Conservation (phyloP, 2,329 filamentous ascomycete genomes). For the Lasiodiplodia theobromae region DNA sequence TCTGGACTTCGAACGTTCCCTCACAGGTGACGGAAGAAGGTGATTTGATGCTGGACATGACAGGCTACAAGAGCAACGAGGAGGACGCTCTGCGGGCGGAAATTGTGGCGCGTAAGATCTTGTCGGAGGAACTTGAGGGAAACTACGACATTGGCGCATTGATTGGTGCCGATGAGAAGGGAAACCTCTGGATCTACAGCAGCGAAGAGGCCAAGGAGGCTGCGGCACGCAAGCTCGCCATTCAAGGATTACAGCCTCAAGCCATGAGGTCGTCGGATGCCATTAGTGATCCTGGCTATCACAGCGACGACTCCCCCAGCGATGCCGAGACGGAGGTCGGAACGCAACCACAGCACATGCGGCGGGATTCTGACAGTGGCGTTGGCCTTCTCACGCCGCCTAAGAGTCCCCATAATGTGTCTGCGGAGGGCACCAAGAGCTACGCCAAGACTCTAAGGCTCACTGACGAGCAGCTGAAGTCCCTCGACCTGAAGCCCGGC, state of each 20-base stretch:
- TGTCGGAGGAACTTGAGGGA: slow-evolving; percentile 90
- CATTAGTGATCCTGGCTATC: slow-evolving; percentile 90
- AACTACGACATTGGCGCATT: slow-evolving; percentile 96
- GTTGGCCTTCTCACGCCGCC: slow-evolving; percentile 69
- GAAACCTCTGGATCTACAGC: slow-evolving; percentile 99
- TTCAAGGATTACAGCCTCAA: slow-evolving; percentile 60
- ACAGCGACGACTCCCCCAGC: slow-evolving; percentile 80
- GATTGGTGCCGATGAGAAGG: slow-evolving; percentile 92
- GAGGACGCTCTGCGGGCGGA: slow-evolving; percentile 92
- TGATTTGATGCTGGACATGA: slow-evolving; percentile 98
- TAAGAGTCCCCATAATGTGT: slow-evolving; percentile 56
- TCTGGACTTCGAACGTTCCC: slow-evolving; percentile 90
- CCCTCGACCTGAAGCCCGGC: slow-evolving; percentile 80
- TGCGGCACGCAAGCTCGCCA: slow-evolving; percentile 70
- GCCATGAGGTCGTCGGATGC: slow-evolving; percentile 74
- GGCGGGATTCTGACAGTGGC: slow-evolving; percentile 74
- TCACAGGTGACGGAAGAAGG: slow-evolving; percentile 90
- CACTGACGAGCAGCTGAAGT: slow-evolving; percentile 94
- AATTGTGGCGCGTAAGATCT: slow-evolving; percentile 88
- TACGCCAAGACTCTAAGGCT: slow-evolving; percentile 96
- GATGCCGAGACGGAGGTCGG: slow-evolving; percentile 60
- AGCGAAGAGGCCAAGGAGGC: slow-evolving; percentile 95
- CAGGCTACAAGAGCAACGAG: slow-evolving; percentile 86
- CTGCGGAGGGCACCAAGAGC: slow-evolving; percentile 77
- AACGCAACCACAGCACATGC: slow-evolving; percentile 58